Conservation (phyloP, 1,284 basidiomycete genomes). For the Cerrena zonata region DNA sequence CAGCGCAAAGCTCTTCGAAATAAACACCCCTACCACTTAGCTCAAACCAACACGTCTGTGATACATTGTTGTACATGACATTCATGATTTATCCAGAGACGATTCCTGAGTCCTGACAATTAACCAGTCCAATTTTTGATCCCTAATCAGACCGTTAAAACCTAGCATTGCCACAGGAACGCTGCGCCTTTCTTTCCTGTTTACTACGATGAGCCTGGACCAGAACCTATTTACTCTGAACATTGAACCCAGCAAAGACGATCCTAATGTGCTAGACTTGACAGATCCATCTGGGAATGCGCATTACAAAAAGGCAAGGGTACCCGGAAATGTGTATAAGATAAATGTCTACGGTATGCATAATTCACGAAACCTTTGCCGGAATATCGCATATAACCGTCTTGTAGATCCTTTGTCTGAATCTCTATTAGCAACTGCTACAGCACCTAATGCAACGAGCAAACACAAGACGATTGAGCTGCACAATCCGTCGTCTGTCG, state of each 20-base stretch:
- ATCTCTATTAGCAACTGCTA: constrained; percentile 58
- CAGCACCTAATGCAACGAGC: constrained; percentile 54
- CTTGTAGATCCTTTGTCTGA: constrained; percentile 59
- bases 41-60: too few relatives aligned
- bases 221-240: constrained; percentile 75
- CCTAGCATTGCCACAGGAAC: too few relatives aligned
- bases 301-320: constrained; percentile 65
- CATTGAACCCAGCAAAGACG: constrained; percentile 51
- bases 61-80: too few relatives aligned
- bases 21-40: too few relatives aligned
- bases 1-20: too few relatives aligned
- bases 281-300: constrained; percentile 54
- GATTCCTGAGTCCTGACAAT: too few relatives aligned
- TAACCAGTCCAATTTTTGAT: too few relatives aligned
- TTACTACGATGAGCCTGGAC: constrained; percentile 68
- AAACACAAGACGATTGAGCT: constrained; percentile 73
- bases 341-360: constrained; percentile 61
- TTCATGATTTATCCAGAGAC: too few relatives aligned
- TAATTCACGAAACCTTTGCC: too few relatives aligned
- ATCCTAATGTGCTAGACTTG: constrained; percentile 60
- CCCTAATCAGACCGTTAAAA: too few relatives aligned
- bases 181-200: too few relatives aligned
- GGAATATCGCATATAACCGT: too few relatives aligned
- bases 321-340: constrained; percentile 47
- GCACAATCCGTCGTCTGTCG: constrained; percentile 62